Base-by-base conservation (phyloP, 2,329 filamentous ascomycete species). In the Dryadomyces quercus-mongolicae region DNA sequence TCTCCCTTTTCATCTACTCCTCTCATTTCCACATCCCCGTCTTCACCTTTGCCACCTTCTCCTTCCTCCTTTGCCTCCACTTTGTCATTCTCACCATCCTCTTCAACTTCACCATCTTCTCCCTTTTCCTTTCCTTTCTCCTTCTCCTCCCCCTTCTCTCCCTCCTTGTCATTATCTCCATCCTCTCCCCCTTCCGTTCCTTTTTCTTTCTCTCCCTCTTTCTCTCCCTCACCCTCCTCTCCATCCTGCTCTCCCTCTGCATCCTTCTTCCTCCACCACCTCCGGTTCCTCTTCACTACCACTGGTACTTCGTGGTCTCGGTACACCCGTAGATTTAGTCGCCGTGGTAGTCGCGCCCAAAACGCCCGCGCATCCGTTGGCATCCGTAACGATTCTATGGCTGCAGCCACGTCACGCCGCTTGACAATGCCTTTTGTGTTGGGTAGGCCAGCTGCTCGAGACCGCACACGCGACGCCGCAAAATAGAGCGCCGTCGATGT, bases 401-500 rank as follows among this genome's bases (percentile, higher is more conserved):
- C 78, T 1, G 76, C 74, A 31, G 68, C 62, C 2, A 77, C 76
- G 56, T 82, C 78, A 34, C 69, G 67, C 5, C 66, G 67, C 2
- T 25, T 20, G 1, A 80, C 70, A 5, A 69, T 58, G 5, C 60
- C 57, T 3, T 61, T 61, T 1, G 65, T 61, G 1, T 59, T 55
- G 3, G 65, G 56, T 22, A 67, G 61, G 18, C 60, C 54, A 7
- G 57, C 55, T 9, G 59, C 66, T 59, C 71, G 74, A 4, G 81
- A 73, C 52, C 82, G 76, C 22, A 89, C 68, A 45, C 88, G 76
- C 2, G 85, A 85, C 64, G 80, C 77, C n/a, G 84, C 80, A 55
- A 88, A 78, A 61, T 85, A 86, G 0, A 93, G 69, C 0, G 81
- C 73, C 0, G 85, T 80, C 49, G 86, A 54, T 13, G 93, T 72